These are phyloP conservation scores for Leishmania braziliensis DNA, from an alignment of 208 protist species.

Conservation along the genomic window DNA sequence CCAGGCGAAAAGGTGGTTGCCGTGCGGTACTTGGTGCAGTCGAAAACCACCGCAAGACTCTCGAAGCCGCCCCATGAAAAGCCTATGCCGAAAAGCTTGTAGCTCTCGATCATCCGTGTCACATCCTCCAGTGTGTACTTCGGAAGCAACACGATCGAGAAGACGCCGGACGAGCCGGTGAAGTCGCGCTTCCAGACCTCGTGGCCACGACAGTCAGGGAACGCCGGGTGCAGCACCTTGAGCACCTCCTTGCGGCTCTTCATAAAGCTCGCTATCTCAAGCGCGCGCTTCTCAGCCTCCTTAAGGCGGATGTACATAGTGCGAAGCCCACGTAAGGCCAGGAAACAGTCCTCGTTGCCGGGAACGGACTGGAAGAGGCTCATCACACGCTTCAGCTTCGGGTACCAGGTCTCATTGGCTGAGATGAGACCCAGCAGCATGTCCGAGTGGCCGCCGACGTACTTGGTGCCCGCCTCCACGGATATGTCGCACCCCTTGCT, in stretches of 20 bases:
- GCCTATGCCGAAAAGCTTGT: conserved; percentile 29
- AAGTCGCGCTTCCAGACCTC: conserved; percentile 43
- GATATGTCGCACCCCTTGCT: conserved; percentile 42
- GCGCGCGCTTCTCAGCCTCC: conserved; percentile 31
- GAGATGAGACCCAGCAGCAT: conserved; percentile 39
- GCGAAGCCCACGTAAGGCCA: conserved; percentile 35
- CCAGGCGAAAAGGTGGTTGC: conserved; percentile 29
- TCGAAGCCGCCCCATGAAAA: conserved; percentile 42
- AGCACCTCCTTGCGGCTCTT: conserved; percentile 28
- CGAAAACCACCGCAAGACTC: conserved; percentile 35
- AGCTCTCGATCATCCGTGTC: conserved; percentile 27
- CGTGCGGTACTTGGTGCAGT: conserved; percentile 33
- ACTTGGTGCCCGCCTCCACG: conserved; percentile 41
- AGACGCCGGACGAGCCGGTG: conserved; percentile 30
- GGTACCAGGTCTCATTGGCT: conserved; percentile 30
- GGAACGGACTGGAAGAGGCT: conserved; percentile 27
- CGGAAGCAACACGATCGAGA: conserved; percentile 29
- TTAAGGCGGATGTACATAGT: conserved; percentile 36
- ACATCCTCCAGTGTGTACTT: conserved; percentile 26
- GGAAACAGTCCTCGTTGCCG: conserved; percentile 40
- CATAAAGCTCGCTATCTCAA: conserved; percentile 26
- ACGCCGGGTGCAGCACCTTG: conserved; percentile 32
- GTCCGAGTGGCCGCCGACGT: conserved; percentile 43
- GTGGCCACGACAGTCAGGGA: conserved; percentile 26
- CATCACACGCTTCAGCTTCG: conserved; percentile 25